These are phyloP conservation scores for Coemansia reversa DNA, from an alignment of 192 early-diverging fungal species.

Conservation along the genomic window DNA sequence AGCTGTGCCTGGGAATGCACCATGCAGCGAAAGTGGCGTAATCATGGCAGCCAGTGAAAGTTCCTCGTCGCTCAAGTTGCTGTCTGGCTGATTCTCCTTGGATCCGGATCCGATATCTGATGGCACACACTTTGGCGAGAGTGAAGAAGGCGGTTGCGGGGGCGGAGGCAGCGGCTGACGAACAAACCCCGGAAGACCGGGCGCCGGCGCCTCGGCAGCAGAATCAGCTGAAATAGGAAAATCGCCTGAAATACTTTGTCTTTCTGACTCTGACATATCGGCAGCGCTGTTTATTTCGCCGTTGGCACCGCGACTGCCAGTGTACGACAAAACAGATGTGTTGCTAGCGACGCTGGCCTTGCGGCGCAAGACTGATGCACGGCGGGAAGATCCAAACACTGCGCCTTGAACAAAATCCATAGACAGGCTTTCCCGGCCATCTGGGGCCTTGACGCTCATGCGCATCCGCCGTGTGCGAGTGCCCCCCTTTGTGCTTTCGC, in stretches of 20 bases:
- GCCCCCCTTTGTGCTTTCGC: neutral
- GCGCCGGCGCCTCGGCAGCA: slow-evolving; percentile 2
- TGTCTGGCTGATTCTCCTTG: neutral
- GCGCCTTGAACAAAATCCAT: slow-evolving; percentile 53
- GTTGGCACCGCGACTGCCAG: slow-evolving; percentile 3
- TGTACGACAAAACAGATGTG: slow-evolving; percentile 9
- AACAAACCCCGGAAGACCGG: slow-evolving; percentile 37
- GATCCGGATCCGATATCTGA: neutral
- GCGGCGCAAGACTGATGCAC: slow-evolving; percentile 41
- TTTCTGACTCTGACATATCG: slow-evolving; percentile 4
- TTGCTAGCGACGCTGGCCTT: slow-evolving; percentile 35
- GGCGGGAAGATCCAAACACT: slow-evolving; percentile 48
- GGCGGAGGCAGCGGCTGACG: slow-evolving; percentile 40
- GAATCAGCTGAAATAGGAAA: neutral
- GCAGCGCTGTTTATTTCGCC: slow-evolving; percentile 2
- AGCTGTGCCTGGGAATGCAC: slow-evolving; percentile 11
- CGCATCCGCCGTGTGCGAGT: slow-evolving; percentile 16
- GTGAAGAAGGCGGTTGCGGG: slow-evolving; percentile 10
- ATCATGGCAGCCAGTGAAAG: slow-evolving; percentile 17
- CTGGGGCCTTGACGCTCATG: slow-evolving; percentile 40
- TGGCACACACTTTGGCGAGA: too few relatives aligned
- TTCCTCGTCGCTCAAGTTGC: neutral
- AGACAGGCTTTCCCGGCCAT: slow-evolving; percentile 51
- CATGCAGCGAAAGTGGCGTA: slow-evolving; percentile 29
- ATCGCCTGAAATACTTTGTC: slow-evolving; percentile 1